Conservation (phyloP, 2,329 filamentous ascomycete species). For the Cladophialophora chaetospira region DNA sequence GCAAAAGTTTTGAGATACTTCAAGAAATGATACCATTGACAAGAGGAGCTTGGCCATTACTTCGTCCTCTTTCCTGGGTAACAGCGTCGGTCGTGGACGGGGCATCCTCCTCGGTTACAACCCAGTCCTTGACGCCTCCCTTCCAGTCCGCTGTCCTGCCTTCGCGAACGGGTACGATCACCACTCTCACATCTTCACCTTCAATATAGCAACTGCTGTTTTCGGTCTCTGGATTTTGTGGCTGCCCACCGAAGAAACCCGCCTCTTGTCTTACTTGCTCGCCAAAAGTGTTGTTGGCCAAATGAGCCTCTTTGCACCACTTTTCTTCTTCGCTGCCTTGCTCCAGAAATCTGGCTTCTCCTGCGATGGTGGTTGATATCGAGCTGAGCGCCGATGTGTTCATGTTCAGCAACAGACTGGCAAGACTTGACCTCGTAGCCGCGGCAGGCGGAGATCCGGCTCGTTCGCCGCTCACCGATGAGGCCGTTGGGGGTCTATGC, state of each 20-base stretch:
- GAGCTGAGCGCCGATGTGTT: conserved; percentile 85
- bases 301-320: conserved; percentile 79
- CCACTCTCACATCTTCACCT: conserved; percentile 81
- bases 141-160: conserved; percentile 94
- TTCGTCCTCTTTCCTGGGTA: conserved; percentile 22
- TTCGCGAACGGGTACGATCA: conserved; percentile 80
- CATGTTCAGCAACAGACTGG: conserved; percentile 81
- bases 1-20: conserved; percentile 11
- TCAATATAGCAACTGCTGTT: conserved; percentile 66
- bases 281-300: conserved; percentile 90
- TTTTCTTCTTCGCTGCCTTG: conserved; percentile 76
- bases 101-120: conserved; percentile 41
- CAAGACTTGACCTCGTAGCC: conserved; percentile 69
- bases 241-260: conserved; percentile 44
- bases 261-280: conserved; percentile 52
- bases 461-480: conserved; percentile 54
- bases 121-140: conserved; percentile 84
- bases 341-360: conserved; percentile 73
- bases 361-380: conserved; percentile 92
- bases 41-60: conserved; percentile 18
- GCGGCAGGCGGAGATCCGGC: conserved; percentile 65
- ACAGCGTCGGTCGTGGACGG: conserved; percentile 4
- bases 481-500: conserved; percentile 75
- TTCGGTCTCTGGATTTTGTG: conserved; percentile 36
- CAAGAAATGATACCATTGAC: conserved; percentile 27